These are phyloP conservation scores for Phytophthora pseudosyringae DNA, from an alignment of 352 stramenopile genomes.

Conservation along the genomic window DNA sequence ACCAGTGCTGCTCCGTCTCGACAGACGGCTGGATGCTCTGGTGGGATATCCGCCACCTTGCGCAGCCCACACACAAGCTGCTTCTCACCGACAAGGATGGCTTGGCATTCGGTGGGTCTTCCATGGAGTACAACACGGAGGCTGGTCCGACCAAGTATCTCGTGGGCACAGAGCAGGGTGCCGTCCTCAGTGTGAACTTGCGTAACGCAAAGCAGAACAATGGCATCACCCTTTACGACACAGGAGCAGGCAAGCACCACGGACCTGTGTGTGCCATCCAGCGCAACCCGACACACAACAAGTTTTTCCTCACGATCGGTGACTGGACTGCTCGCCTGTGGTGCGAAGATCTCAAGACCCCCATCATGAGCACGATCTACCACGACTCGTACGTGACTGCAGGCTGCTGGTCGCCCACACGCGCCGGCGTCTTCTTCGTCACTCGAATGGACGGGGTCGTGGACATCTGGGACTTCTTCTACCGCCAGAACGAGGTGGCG, in stretches of 20 bases:
- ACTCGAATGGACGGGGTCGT: conserved; percentile 97
- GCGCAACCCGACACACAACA: conserved; percentile 97
- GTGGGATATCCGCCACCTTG: conserved; percentile 91
- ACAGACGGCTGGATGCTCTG: conserved; percentile 95
- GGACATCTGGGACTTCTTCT: conserved; percentile 98
- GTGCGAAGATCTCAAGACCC: conserved; percentile 97
- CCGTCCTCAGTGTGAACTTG: conserved; percentile 95
- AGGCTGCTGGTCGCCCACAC: conserved; percentile 97
- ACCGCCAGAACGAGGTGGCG: conserved; percentile 96
- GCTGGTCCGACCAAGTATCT: conserved; percentile 97
- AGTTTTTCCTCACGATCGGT: conserved; percentile 98
- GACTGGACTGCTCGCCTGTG: conserved; percentile 97
- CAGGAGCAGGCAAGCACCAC: conserved; percentile 94
- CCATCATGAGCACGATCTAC: conserved; percentile 98
- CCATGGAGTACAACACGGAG: conserved; percentile 97
- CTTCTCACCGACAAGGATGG: conserved; percentile 80
- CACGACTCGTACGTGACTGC: conserved; percentile 96
- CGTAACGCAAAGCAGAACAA: conserved; percentile 98
- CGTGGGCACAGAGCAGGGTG: conserved; percentile 97
- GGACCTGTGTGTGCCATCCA: conserved; percentile 96
- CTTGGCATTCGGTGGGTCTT: conserved; percentile 92
- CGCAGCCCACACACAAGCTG: conserved; percentile 84
- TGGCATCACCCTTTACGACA: conserved; percentile 96
- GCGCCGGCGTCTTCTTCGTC: conserved; percentile 97
- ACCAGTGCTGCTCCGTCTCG: conserved; percentile 96